phyloP scores from a whole-genome alignment of 2,329 filamentous ascomycete species.

The Phialophora chinensis region DNA sequence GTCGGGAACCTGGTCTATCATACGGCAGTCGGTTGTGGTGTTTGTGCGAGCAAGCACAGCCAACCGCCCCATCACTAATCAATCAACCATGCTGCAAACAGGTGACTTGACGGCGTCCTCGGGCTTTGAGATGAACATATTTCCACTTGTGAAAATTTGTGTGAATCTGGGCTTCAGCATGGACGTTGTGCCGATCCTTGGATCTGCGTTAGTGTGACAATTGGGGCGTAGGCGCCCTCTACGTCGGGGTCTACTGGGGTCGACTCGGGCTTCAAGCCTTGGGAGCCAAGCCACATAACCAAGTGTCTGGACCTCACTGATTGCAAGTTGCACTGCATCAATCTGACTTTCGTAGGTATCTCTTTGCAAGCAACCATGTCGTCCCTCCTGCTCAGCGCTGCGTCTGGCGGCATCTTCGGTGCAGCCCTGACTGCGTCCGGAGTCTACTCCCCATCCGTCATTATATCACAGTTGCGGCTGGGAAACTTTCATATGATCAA shows the following conservation, averaged over 20 bases:
- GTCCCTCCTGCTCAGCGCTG: constrained; percentile 39
- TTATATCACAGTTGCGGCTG: constrained; percentile 66
- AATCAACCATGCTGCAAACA: not conserved
- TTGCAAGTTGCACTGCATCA: not conserved
- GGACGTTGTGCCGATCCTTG: constrained; percentile 16
- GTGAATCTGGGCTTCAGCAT: constrained; percentile 11
- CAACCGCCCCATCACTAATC: constrained; percentile 7
- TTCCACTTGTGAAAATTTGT: constrained; percentile 7
- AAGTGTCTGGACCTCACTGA: constrained; percentile 3
- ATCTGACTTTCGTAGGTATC: not conserved
- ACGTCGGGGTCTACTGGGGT: constrained; percentile 15
- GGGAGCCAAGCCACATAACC: constrained; percentile 14
- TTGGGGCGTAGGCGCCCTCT: constrained; percentile 4
- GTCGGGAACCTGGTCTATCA: not conserved
- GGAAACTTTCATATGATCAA: constrained; percentile 70
- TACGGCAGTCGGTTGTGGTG: not conserved
- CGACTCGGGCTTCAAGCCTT: constrained; percentile 19
- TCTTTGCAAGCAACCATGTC: constrained; percentile 22
- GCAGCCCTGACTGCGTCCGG: constrained; percentile 66
- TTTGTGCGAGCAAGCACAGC: not conserved
- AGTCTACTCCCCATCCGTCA: constrained; percentile 65
- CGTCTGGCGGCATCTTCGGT: constrained; percentile 66
- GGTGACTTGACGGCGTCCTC: constrained; percentile 7
- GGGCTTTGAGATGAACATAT: constrained; percentile 1
- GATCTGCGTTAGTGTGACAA: constrained; percentile 11